Percentiles rank a stretch among this genome's conserved stretches.
These are phyloP conservation scores for Endoconidiophora laricicola DNA, from an alignment of 2,329 filamentous ascomycete species.

Conservation along the genomic window DNA sequence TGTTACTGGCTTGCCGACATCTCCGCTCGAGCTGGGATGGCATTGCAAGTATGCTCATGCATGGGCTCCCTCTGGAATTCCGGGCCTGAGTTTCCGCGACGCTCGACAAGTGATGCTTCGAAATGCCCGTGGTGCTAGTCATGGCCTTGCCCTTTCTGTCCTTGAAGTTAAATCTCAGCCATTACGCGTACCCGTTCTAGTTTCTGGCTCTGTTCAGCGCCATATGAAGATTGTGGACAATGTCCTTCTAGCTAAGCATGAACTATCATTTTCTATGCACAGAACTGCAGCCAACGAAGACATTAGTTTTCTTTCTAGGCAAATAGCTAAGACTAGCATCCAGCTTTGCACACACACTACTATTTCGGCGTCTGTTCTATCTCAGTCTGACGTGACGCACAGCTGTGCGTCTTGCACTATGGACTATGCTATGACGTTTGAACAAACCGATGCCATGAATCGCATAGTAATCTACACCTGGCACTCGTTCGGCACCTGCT, in stretches of 20 bases:
- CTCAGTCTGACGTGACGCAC: neutral
- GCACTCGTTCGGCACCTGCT: slow-evolving; percentile 8
- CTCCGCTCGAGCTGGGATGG: slow-evolving; percentile 9
- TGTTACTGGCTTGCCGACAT: slow-evolving; percentile 4
- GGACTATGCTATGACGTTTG: slow-evolving; percentile 1
- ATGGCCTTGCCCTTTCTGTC: neutral
- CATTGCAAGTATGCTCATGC: slow-evolving; percentile 7
- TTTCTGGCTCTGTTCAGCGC: too few species aligned
- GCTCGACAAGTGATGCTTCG: slow-evolving; percentile 1
- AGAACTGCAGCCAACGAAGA: too few species aligned
- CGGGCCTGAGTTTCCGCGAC: slow-evolving; percentile 9
- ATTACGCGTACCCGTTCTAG: too few species aligned
- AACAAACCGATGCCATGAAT: too few species aligned
- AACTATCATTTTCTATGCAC: too few species aligned
- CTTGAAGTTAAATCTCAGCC: neutral
- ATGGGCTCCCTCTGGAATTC: slow-evolving; percentile 5
- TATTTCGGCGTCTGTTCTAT: neutral
- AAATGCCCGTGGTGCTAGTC: neutral
- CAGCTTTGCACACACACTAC: too few species aligned
- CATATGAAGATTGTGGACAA: too few species aligned
- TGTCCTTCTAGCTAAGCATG: too few species aligned
- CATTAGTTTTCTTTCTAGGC: too few species aligned
- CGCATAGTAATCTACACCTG: neutral
- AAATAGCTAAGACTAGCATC: too few species aligned
- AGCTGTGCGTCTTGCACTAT: neutral